These are phyloP conservation scores for Sporisorium graminicola DNA, from an alignment of 1,284 basidiomycete species.

Conservation along the genomic window DNA sequence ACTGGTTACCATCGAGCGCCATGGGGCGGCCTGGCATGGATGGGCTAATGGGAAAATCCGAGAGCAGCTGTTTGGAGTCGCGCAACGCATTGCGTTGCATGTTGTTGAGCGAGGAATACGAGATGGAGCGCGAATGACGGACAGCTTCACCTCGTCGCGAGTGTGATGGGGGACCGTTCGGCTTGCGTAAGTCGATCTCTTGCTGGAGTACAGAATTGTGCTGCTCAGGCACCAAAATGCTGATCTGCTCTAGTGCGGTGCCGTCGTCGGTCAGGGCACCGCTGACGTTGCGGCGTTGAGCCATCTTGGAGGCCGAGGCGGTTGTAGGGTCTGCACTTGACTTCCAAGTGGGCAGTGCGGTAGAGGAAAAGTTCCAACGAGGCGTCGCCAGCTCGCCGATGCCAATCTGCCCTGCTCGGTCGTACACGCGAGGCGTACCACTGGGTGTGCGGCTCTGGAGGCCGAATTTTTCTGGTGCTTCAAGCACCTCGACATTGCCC, in stretches of 20 bases:
- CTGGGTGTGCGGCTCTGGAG: slow-evolving; percentile 26
- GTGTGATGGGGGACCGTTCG: slow-evolving; percentile 11
- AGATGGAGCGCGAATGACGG: slow-evolving; percentile 63
- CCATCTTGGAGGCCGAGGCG: slow-evolving; percentile 20
- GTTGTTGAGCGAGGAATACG: slow-evolving; percentile 58
- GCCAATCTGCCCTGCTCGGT: slow-evolving; percentile 88
- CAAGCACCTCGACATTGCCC: slow-evolving; percentile 12
- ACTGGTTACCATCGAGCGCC: slow-evolving; percentile 36
- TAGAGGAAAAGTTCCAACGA: slow-evolving; percentile 76
- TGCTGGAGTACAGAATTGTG: slow-evolving; percentile 21
- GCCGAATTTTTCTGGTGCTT: slow-evolving; percentile 52
- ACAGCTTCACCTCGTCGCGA: slow-evolving; percentile 25
- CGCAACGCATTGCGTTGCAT: slow-evolving; percentile 29
- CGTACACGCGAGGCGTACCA: slow-evolving; percentile 71
- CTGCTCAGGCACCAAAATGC: slow-evolving; percentile 24
- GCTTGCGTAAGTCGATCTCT: slow-evolving; percentile 4
- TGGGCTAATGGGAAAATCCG: slow-evolving; percentile 35
- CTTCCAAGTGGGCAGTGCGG: slow-evolving; percentile 31
- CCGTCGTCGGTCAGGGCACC: slow-evolving; percentile 44
- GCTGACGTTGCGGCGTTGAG: slow-evolving; percentile 39
- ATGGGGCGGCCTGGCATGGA: slow-evolving; percentile 32
- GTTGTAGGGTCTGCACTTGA: slow-evolving; percentile 22
- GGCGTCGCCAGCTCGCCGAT: slow-evolving; percentile 98
- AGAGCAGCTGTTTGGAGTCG: slow-evolving; percentile 25
- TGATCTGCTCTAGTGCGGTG: slow-evolving; percentile 20